Conservation (phyloP, 225 moss, liverwort and hornwort species). For the Rhytidiadelphus loreus region DNA sequence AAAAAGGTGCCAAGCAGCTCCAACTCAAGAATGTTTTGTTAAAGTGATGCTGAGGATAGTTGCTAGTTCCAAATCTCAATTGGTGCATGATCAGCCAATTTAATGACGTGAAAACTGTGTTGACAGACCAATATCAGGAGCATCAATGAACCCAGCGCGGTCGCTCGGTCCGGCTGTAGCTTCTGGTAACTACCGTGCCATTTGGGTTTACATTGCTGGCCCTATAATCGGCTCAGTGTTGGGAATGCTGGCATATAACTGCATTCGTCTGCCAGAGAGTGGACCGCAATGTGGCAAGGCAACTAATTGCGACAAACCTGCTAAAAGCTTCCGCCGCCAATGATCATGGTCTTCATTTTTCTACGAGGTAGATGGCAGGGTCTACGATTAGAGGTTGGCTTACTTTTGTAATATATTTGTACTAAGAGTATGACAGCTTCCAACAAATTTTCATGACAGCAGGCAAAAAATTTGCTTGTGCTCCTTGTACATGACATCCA, state of each 20-base stretch:
- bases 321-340: conserved; percentile 15
- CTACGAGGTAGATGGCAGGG: neutral
- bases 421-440: neutral
- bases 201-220: conserved; percentile 64
- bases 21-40: neutral
- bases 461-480: neutral
- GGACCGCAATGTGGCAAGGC: neutral
- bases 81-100: neutral
- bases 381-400: neutral
- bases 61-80: neutral
- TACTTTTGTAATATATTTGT: neutral
- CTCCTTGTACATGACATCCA: neutral
- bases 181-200: conserved; percentile 12
- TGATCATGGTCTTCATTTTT: too few relatives aligned
- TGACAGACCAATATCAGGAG: conserved; percentile 75
- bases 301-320: neutral
- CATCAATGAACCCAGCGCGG: conserved; percentile 89
- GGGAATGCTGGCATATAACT: conserved; percentile 55
- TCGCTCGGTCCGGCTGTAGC: conserved; percentile 69
- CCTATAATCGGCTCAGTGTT: conserved; percentile 46
- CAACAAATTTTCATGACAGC: neutral
- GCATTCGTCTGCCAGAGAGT: conserved; percentile 22
- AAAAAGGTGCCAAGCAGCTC: neutral
- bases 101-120: neutral
- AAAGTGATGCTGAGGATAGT: neutral